phyloP scores from a whole-genome alignment of 768 basidiomycete genomes.

The Mycena albidolilacea region DNA sequence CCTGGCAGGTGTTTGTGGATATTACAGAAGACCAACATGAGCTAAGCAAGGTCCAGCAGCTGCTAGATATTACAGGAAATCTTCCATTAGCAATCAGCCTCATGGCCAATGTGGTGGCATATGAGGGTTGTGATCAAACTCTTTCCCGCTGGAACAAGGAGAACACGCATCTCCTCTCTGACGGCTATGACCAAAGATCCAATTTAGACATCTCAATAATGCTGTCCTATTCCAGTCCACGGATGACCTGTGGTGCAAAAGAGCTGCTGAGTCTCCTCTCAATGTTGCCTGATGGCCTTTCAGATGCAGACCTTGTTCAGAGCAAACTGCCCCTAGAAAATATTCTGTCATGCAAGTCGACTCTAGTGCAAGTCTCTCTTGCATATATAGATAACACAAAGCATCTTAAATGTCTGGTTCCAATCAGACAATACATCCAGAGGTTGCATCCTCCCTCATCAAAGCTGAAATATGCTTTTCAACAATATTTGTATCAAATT shows the following conservation, averaged over 20 bases:
- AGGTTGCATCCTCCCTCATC: background rate
- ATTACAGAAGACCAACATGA: background rate
- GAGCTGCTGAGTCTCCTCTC: background rate
- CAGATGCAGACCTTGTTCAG: conserved; percentile 11
- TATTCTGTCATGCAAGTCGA: conserved; percentile 4
- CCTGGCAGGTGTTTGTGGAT: background rate
- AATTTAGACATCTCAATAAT: conserved; percentile 7
- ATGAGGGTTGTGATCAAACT: background rate
- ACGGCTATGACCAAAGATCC: background rate
- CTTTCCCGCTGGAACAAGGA: background rate
- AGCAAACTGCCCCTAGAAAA: background rate
- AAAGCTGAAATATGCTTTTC: background rate
- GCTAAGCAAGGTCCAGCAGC: background rate
- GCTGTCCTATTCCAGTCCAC: conserved; percentile 8
- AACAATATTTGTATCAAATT: conserved; percentile 1
- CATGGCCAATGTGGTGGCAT: background rate
- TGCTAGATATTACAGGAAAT: background rate
- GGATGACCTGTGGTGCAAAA: background rate
- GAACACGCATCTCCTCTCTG: background rate
- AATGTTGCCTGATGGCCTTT: background rate
- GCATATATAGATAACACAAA: background rate
- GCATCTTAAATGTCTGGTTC: background rate
- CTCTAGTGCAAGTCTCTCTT: background rate
- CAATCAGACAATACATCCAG: background rate
- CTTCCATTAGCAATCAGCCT: background rate